These are phyloP conservation scores for Ogataea pignaliae DNA, from an alignment of 805 yeast species.

Conservation along the genomic window DNA sequence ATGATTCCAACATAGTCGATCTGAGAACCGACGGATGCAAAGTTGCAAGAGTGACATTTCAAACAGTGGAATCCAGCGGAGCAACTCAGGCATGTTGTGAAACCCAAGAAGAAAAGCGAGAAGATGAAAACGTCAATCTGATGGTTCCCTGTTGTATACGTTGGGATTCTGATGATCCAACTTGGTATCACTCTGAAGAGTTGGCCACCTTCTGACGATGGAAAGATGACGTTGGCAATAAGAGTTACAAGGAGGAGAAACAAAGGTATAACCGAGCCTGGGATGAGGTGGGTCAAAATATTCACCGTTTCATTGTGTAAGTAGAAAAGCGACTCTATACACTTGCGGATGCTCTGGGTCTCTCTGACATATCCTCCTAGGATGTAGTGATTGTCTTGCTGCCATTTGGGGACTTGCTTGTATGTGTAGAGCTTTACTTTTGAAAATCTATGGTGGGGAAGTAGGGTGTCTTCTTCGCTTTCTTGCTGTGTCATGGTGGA, in stretches of 20 bases:
- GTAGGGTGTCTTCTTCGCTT: background rate
- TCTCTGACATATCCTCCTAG: constrained; percentile 46
- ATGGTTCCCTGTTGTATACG: constrained; percentile 20
- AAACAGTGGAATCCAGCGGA: constrained; percentile 48
- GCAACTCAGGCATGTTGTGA: constrained; percentile 40
- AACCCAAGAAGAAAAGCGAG: constrained; percentile 41
- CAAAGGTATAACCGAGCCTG: constrained; percentile 34
- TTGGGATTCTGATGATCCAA: constrained; percentile 22
- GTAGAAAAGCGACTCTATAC: constrained; percentile 39
- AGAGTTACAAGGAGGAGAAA: constrained; percentile 18
- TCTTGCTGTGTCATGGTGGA: background rate
- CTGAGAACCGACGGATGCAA: constrained; percentile 43
- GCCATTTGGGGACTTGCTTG: constrained; percentile 52
- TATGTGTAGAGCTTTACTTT: constrained; percentile 20
- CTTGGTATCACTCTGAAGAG: constrained; percentile 21
- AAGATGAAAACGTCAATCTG: constrained; percentile 37
- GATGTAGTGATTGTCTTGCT: constrained; percentile 51
- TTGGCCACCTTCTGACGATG: constrained; percentile 6
- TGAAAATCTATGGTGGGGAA: background rate
- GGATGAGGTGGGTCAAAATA: constrained; percentile 47
- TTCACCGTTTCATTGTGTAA: constrained; percentile 52
- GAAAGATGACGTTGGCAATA: constrained; percentile 6
- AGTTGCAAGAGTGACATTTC: constrained; percentile 43
- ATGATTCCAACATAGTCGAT: constrained; percentile 55
- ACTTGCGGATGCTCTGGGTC: constrained; percentile 36